Base-by-base conservation (phyloP, 208 protist species). In the Porcisia hertigi region DNA sequence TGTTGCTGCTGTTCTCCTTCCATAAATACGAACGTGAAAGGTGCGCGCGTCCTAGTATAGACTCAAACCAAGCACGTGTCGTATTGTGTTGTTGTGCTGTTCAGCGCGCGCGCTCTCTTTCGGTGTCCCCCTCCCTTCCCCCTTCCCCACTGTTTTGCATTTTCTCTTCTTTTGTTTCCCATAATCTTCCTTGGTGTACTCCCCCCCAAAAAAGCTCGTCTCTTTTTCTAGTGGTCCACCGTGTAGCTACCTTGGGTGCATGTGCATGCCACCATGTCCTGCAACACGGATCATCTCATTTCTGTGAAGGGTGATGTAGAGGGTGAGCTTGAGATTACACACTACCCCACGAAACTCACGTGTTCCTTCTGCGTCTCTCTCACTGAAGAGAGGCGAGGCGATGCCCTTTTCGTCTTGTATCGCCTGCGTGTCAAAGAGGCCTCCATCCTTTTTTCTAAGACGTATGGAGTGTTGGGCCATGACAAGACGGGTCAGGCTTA, bases 381-480 rank as follows among this genome's bases (percentile, higher is more conserved):
- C 43, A 57, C 55, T 1, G 59, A 77, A 41, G 43, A 67, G 64
- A 52, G 47, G 62, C 52, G 53, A 30, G 54, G 66, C 16, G 76
- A 72, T 34, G 62, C 39, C 7, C 71, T 79, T 7, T 75, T 75
- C 62, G 71, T 91, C 5, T 70, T 91, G n/a, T 91, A 88, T 70
- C 87, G 87, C 30, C 83, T 91, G 20, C 87, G 87, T 25, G 87
- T 91, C 39, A 88, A 87, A 74, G 82, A 87, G 77, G 62, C 82
- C 30, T 84, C 81, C 14, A 88, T 88, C 55, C 52, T 87, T n/a
- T 88, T 91, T 55, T 91, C 87, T 18, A 88, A 87, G 70, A 88
- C 77, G n/a, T 91, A 91, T 58, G 85, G 87, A 43, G 43, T 88
- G 45, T 64, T 91, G 8, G 82, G 73, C 20, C 64, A 64, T 54